phyloP scores from a whole-genome alignment of 441 rosid species.

The Euphorbia corollata region DNA sequence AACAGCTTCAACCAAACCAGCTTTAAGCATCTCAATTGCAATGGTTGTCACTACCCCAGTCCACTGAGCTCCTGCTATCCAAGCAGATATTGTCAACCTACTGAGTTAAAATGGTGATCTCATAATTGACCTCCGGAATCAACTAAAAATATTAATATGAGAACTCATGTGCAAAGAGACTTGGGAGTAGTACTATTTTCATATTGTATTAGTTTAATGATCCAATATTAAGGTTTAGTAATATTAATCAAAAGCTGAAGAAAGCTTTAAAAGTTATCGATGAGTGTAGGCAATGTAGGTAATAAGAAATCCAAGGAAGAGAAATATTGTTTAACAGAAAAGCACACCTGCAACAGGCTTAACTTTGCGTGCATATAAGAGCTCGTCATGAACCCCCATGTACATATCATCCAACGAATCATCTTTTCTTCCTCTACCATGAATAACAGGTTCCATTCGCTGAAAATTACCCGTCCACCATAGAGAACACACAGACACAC shows the following conservation, averaged over 20 bases:
- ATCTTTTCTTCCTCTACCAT: slow-evolving; percentile 73
- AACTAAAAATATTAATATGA: background rate
- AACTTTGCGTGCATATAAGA: slow-evolving; percentile 79
- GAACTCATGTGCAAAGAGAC: background rate
- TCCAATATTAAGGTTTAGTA: background rate
- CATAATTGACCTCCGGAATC: background rate
- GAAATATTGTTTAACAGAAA: background rate
- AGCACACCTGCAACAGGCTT: slow-evolving; percentile 68
- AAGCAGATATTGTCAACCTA: slow-evolving; percentile 11
- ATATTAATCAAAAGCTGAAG: background rate
- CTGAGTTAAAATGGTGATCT: slow-evolving; percentile 17
- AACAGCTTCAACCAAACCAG: slow-evolving; percentile 87
- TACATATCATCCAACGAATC: slow-evolving; percentile 72
- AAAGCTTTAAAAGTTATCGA: background rate
- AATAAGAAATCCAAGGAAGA: background rate
- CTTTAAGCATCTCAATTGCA: slow-evolving; percentile 83
- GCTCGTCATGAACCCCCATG: slow-evolving; percentile 68
- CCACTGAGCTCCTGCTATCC: slow-evolving; percentile 83
- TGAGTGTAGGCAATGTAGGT: background rate
- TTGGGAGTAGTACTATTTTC: background rate
- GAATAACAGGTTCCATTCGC: slow-evolving; percentile 74
- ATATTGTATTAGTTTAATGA: background rate
- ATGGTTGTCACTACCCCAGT: slow-evolving; percentile 90
- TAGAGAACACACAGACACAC: no score
- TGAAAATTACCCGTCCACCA: slow-evolving; percentile 16